A percentile compares a stretch with the other conserved stretches of the same genome.
Evolutionary conservation across 1,139 yeast genomes (phyloP).

Genomic region (Nakaseomyces delphensis): DNA sequence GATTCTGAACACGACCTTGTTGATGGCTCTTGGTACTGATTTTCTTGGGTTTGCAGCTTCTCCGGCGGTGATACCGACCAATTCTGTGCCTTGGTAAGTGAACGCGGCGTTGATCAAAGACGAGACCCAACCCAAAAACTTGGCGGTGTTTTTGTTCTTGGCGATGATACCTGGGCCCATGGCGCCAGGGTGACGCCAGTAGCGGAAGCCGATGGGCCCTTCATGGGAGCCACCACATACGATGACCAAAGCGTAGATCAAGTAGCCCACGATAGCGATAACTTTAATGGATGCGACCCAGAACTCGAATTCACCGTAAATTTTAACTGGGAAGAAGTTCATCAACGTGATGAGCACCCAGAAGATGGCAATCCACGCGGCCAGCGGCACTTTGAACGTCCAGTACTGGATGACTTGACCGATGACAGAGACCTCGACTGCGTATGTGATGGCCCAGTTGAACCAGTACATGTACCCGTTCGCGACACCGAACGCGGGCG

Average conservation of each 20-base stretch:
- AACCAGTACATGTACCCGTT: conserved; percentile 84
- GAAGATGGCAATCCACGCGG: conserved; percentile 65
- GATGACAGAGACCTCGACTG: conserved; percentile 71
- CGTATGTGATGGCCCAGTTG: conserved; percentile 78
- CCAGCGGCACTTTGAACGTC: conserved; percentile 62
- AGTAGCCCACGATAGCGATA: conserved; percentile 62
- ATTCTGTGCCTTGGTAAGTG: conserved; percentile 72
- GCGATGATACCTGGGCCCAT: conserved; percentile 46
- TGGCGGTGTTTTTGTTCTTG: conserved; percentile 37
- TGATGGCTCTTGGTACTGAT: conserved; percentile 71
- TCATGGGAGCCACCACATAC: conserved; percentile 64
- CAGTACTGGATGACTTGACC: conserved; percentile 70
- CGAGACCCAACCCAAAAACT: conserved; percentile 54
- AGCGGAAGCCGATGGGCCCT: conserved; percentile 69
- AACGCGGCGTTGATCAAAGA: conserved; percentile 65
- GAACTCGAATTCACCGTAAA: conserved; percentile 61
- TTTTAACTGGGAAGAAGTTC: conserved; percentile 54
- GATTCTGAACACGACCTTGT: conserved; percentile 70
- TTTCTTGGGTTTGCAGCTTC: conserved; percentile 72
- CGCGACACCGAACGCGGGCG: conserved; percentile 69
- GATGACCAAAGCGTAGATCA: conserved; percentile 56
- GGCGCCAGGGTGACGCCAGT: conserved; percentile 60
- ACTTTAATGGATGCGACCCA: conserved; percentile 63
- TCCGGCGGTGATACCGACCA: conserved; percentile 66
- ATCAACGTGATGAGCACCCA: conserved; percentile 44